Evolutionary conservation across 1,284 basidiomycete genomes (phyloP).

Genomic region (Sutorius eximius): DNA sequence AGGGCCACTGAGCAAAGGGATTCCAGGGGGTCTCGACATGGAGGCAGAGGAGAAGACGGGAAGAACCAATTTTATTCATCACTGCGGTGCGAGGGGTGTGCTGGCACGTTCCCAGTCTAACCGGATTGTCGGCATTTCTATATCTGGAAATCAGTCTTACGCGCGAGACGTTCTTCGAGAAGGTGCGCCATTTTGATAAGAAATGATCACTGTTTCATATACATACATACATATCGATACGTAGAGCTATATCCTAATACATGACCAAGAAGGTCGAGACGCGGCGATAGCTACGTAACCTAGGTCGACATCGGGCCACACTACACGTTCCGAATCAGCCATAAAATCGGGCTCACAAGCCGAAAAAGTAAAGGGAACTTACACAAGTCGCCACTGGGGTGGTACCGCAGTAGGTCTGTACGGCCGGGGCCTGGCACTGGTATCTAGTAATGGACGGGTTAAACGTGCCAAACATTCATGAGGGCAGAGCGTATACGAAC

Average conservation of each 20-base stretch:
- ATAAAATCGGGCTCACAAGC: background rate
- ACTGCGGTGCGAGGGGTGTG: constrained; percentile 2
- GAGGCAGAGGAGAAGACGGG: background rate
- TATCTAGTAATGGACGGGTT: background rate
- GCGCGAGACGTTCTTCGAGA: too few species aligned
- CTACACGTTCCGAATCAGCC: background rate
- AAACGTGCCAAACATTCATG: background rate
- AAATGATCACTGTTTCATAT: too few species aligned
- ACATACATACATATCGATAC: too few species aligned
- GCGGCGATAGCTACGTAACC: too few species aligned
- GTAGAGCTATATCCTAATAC: too few species aligned
- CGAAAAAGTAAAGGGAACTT: background rate
- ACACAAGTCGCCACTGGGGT: background rate
- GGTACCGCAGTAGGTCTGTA: background rate
- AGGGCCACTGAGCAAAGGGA: constrained; percentile 71
- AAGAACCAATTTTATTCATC: constrained; percentile 1
- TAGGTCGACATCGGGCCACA: background rate
- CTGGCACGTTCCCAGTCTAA: constrained; percentile 7
- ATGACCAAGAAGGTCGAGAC: too few species aligned
- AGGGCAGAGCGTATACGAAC: background rate
- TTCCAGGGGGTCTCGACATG: constrained; percentile 40
- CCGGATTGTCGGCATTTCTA: constrained; percentile 19
- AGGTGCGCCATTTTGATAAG: too few species aligned
- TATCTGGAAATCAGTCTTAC: background rate
- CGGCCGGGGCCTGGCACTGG: background rate